Evolutionary conservation across 345 rosid species (phyloP).

Genomic region (Abelmoschus esculentus): DNA sequence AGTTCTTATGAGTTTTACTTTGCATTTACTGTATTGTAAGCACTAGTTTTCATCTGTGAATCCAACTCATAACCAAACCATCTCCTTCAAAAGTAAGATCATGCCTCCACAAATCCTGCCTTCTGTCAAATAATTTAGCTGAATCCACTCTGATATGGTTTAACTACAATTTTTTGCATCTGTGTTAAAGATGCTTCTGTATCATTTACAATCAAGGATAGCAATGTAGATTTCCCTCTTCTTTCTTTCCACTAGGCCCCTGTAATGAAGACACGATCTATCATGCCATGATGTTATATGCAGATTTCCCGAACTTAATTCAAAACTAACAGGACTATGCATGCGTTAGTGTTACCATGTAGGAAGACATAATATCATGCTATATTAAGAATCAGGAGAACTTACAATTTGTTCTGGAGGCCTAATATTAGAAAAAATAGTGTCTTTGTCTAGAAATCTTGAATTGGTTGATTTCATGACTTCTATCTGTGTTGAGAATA

Average conservation of each 20-base stretch:
- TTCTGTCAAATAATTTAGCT: background rate
- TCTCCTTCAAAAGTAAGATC: background rate
- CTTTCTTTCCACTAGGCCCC: constrained; percentile 22
- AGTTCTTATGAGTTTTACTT: background rate
- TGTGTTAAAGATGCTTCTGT: constrained; percentile 23
- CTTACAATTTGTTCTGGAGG: constrained; percentile 24
- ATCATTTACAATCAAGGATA: constrained; percentile 30
- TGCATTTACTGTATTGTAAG: constrained; percentile 1
- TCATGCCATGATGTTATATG: background rate
- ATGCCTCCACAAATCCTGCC: background rate
- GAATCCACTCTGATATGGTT: constrained; percentile 15
- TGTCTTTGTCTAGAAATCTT: constrained; percentile 20
- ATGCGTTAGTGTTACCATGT: background rate
- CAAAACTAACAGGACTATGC: background rate
- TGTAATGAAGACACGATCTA: constrained; percentile 21
- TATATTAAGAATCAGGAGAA: background rate
- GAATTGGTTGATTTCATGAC: constrained; percentile 23
- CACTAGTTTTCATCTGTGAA: background rate
- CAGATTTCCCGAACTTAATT: background rate
- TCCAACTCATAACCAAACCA: background rate
- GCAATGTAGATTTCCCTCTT: constrained; percentile 32
- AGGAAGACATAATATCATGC: background rate
- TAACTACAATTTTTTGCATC: constrained; percentile 10
- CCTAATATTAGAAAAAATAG: constrained; percentile 22
- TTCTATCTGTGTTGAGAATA: constrained; percentile 45